Evolutionary conservation across 805 yeast genomes (phyloP).

Genomic region (Ogataea zsoltii): DNA sequence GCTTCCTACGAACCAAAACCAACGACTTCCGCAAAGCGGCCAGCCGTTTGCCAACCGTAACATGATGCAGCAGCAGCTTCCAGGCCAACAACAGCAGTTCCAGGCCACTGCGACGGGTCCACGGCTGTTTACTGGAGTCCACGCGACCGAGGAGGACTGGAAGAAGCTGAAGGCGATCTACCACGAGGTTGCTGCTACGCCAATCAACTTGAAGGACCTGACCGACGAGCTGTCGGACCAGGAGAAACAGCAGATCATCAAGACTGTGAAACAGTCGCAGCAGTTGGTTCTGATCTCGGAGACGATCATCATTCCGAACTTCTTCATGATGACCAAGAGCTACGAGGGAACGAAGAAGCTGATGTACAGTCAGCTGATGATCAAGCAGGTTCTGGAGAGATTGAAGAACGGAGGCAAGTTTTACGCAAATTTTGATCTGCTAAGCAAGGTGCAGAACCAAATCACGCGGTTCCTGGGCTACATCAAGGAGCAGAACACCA

Average conservation of each 20-base stretch:
- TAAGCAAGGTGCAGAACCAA: slow-evolving; percentile 70
- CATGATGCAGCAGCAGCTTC: slow-evolving; percentile 9
- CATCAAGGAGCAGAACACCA: slow-evolving; percentile 57
- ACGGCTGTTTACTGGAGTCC: slow-evolving; percentile 34
- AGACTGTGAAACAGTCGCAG: slow-evolving; percentile 52
- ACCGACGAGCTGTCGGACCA: slow-evolving; percentile 60
- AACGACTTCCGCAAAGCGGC: slow-evolving; percentile 21
- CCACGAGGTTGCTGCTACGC: slow-evolving; percentile 67
- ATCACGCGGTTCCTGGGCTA: slow-evolving; percentile 73
- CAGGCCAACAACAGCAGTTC: slow-evolving; percentile 16
- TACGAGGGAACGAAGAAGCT: slow-evolving; percentile 74
- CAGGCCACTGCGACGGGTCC: slow-evolving; percentile 22
- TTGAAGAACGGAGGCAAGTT: slow-evolving; percentile 51
- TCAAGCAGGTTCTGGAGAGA: slow-evolving; percentile 71
- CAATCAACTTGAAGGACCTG: slow-evolving; percentile 65
- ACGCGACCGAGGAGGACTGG: slow-evolving; percentile 62
- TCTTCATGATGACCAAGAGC: slow-evolving; percentile 73
- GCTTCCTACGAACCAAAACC: slow-evolving; percentile 37
- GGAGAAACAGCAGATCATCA: slow-evolving; percentile 62
- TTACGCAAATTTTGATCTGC: slow-evolving; percentile 69
- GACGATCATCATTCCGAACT: slow-evolving; percentile 69
- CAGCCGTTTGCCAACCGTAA: slow-evolving; percentile 18
- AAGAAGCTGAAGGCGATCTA: slow-evolving; percentile 59
- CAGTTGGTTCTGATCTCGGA: slow-evolving; percentile 70
- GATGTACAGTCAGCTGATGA: slow-evolving; percentile 76